Base-by-base conservation (phyloP, 2,329 filamentous ascomycete species). In the Pseudonectria foliicola region DNA sequence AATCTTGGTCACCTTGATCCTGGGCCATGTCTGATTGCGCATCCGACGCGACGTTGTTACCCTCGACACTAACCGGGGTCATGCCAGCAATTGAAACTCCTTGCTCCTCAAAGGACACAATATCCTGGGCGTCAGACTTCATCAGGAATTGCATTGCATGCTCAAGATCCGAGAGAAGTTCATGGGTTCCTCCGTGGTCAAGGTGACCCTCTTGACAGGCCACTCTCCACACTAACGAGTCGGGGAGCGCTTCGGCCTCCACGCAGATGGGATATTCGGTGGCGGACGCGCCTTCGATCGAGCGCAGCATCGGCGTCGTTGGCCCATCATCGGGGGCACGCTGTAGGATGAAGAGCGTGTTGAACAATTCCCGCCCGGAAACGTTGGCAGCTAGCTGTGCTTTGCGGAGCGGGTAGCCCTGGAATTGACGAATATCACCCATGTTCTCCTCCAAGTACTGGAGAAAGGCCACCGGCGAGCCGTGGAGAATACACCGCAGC, bases 201-300 rank as follows among this genome's bases (percentile, higher is more conserved):
- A 80, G 57, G 10, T 75, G 70, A 1, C 62, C 61, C 2, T 71
- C 65, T 48, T 85, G 79, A 42, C 80, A 82, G 4, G 87, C 85
- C 13, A 79, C 70, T 10, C 85, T 78, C 81, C 88, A 92, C 0
- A 77, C 42, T 2, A 93, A 54, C 0, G 59, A 50, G 13, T 72
- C 60, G 0, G 60, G 63, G 0, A 73, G 56, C 6, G 75, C 60
- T 54, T 94, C 86, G 55, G 92, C 77, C 60, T 95, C 89, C 3
- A 86, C 73, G 48, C 85, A 92, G 4, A 94, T 61, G 0, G 85
- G 81, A 55, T 89, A 93, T 44, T 94, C 87, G 1, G 90, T 78
- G 14, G 80, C 73, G 0, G 85, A 80, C 3, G 64, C 61, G 1
- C 81, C 76, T 12, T 70, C 67, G 2, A 84, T 57, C 2, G 85